These are phyloP conservation scores for Triticum timopheevii DNA, from an alignment of 176 grass and related monocot genomes.

Conservation along the genomic window DNA sequence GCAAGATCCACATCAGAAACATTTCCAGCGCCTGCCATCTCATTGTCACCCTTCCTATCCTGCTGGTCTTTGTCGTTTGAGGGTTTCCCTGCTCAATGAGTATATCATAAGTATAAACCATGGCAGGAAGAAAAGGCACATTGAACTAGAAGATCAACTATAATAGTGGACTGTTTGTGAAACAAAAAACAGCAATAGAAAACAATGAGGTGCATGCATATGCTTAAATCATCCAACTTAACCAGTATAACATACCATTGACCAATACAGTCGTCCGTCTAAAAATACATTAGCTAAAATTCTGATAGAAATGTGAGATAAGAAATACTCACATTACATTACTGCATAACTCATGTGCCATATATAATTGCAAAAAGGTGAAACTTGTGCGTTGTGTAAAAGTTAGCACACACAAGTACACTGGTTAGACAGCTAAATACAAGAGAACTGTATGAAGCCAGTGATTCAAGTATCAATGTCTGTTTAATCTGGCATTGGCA, in stretches of 20 bases:
- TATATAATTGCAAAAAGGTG: neutral
- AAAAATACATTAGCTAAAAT: neutral
- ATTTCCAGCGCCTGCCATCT: conserved; percentile 54
- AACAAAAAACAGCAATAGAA: neutral
- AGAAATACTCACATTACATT: neutral
- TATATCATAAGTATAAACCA: conserved; percentile 26
- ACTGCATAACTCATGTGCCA: neutral
- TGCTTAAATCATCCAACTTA: neutral
- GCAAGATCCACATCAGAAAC: conserved; percentile 90
- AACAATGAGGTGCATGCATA: neutral
- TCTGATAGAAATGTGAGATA: neutral
- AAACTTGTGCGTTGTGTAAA: neutral
- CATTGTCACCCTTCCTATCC: conserved; percentile 41
- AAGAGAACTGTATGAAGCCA: neutral
- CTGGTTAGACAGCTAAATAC: neutral
- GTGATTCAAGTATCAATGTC: neutral
- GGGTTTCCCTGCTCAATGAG: conserved; percentile 38
- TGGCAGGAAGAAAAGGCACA: conserved; percentile 2
- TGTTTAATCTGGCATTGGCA: conserved; percentile 1
- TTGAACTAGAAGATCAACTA: conserved; percentile 3
- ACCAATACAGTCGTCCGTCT: neutral
- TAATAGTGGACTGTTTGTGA: neutral
- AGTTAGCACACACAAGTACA: neutral
- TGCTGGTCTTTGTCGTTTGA: conserved; percentile 50
- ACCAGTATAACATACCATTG: neutral